A percentile compares a stretch with the other conserved stretches of the same genome.
Conservation (phyloP, 2,329 filamentous ascomycete genomes). For the Fusarium hostae region DNA sequence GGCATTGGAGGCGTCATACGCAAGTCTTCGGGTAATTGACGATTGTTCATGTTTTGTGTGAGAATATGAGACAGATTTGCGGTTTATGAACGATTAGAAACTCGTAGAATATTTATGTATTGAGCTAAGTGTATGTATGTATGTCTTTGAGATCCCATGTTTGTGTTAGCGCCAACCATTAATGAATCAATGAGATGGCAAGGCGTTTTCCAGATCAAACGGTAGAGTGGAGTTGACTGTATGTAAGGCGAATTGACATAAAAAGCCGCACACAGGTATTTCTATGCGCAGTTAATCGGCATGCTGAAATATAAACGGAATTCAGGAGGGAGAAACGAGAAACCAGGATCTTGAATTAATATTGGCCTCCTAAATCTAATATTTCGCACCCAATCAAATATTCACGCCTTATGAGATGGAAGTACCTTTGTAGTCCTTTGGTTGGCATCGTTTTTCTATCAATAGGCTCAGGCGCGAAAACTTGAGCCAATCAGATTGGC, state of each 20-base stretch:
- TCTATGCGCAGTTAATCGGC: background rate
- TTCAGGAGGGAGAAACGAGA: background rate
- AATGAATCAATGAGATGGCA: conserved; percentile 6
- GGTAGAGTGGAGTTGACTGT: conserved; percentile 1
- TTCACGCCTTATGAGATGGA: background rate
- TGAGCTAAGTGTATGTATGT: background rate
- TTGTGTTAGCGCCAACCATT: conserved; percentile 6
- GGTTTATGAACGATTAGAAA: background rate
- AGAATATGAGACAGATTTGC: background rate
- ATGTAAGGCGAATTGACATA: conserved; percentile 1
- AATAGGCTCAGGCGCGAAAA: background rate
- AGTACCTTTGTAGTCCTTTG: background rate
- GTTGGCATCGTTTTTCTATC: background rate
- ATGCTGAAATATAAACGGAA: background rate
- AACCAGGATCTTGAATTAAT: background rate
- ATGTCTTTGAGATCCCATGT: background rate
- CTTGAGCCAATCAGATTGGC: background rate
- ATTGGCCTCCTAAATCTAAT: background rate
- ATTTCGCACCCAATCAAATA: background rate
- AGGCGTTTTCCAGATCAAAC: conserved; percentile 12
- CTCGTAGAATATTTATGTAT: background rate
- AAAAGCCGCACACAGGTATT: background rate
- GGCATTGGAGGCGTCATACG: conserved; percentile 5
- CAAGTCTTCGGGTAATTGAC: background rate
- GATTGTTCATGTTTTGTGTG: background rate